phyloP scores from a whole-genome alignment of 2,329 filamentous ascomycete genomes.

The Shiraia sp. region DNA sequence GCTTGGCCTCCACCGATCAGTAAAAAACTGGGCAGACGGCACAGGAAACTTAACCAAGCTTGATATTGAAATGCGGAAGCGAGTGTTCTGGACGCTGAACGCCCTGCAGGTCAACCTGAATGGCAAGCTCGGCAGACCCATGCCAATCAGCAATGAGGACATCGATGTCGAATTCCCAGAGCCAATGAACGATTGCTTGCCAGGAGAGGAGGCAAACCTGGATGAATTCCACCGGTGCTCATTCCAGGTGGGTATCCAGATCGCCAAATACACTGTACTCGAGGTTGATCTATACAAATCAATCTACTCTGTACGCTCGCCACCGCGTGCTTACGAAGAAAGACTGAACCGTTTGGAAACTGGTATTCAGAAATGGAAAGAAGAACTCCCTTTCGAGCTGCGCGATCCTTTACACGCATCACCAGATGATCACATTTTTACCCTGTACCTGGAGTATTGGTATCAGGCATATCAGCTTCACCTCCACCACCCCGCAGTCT shows the following conservation, averaged over 20 bases:
- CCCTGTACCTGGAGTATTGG: constrained; percentile 55
- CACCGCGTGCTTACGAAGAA: constrained; percentile 65
- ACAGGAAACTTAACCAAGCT: constrained; percentile 55
- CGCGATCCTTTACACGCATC: constrained; percentile 51
- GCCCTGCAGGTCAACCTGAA: constrained; percentile 69
- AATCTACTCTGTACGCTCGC: constrained; percentile 71
- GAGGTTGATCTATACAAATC: constrained; percentile 75
- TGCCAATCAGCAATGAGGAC: constrained; percentile 73
- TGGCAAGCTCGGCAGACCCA: constrained; percentile 76
- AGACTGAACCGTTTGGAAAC: constrained; percentile 68
- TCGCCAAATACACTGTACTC: constrained; percentile 67
- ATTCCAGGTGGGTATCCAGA: constrained; percentile 68
- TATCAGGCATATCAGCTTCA: constrained; percentile 55
- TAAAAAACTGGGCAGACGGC: constrained; percentile 59
- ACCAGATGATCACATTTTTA: constrained; percentile 54
- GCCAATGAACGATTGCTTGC: constrained; percentile 69
- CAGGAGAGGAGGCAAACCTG: constrained; percentile 58
- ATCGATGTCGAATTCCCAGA: constrained; percentile 79
- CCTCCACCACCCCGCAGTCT: constrained; percentile 58
- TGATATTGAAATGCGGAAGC: constrained; percentile 75
- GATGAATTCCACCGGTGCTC: constrained; percentile 60
- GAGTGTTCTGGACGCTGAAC: constrained; percentile 75
- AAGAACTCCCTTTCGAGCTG: constrained; percentile 66
- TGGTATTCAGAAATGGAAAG: constrained; percentile 65
- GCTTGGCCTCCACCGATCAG: constrained; percentile 73